Evolutionary conservation across 192 early-diverging fungal species (phyloP), one percentile per base, ranked within the genome.

Genomic region (Radiomyces spectabilis): DNA sequence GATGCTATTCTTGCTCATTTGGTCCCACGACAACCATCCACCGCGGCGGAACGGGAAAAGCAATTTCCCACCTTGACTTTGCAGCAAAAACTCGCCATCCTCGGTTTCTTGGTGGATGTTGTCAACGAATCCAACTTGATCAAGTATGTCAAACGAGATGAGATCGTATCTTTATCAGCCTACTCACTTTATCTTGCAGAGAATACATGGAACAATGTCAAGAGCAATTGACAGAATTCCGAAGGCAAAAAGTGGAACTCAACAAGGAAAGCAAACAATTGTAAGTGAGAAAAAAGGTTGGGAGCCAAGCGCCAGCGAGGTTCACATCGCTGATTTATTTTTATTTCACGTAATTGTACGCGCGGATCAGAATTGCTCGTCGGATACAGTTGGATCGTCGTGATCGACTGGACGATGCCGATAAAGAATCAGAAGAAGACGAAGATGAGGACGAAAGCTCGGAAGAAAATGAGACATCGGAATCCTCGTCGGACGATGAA

Each of bases 1-100:
- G 74, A 79, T 56, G 41, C 58, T 12, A 66, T 76, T 10, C 42
- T 79, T 24, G 59, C 56, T 35, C 64, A 66, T 39, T 33, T 66
- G 15, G 57, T 66, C 7, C 64, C 64, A 19, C 44, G 57, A 3
- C 27, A n/a, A 16, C 53, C 54, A 24, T 51, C 50, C 12, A 66
- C 57, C 18, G 45, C 51, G 2, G 34, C 47, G 2, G 64, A 66
- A 15, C 51, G 64, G 6, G 64, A 66, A 19, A 37, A 30, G 7
- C 57, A 59, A 30, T 66, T 59, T 42, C 40, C 53, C 24, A 43
- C 64, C 0, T 24, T 66, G 40, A 31, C 24, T 35, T 18, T 58
- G 10, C 45, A 49, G 29, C 45, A 60, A 16, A 66, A 59, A 50
- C 30, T 66, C 30, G 25, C 31, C 24, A 38, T 66, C 18, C 44